Evolutionary conservation across 1,139 yeast genomes (phyloP).

Genomic region (Yamadazyma kanchanaburiensis): DNA sequence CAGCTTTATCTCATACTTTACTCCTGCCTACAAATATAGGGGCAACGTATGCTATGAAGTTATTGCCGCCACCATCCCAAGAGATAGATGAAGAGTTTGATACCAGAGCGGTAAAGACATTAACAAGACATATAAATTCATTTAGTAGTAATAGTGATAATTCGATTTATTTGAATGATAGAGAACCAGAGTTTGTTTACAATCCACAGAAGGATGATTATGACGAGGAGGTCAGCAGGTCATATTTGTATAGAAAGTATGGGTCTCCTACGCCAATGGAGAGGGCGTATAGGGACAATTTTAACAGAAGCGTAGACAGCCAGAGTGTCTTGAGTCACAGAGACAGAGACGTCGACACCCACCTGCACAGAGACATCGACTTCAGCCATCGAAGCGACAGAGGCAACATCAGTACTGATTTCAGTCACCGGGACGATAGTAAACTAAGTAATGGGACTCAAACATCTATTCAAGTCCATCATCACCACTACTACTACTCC

Average conservation of each 20-base stretch:
- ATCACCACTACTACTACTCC: slow-evolving; percentile 16
- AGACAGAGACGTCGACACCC: no score
- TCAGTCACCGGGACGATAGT: no score
- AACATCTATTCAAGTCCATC: slow-evolving; percentile 14
- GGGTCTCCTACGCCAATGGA: slow-evolving; percentile 9
- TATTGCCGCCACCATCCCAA: slow-evolving; percentile 26
- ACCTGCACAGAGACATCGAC: no score
- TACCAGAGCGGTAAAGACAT: slow-evolving; percentile 11
- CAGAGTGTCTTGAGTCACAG: no score
- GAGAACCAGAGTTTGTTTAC: slow-evolving; percentile 18
- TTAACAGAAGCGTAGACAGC: not conserved
- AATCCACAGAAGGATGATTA: slow-evolving; percentile 19
- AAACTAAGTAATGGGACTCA: slow-evolving; percentile 6
- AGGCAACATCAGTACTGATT: no score
- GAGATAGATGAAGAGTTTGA: slow-evolving; percentile 22
- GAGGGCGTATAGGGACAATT: slow-evolving; percentile 15
- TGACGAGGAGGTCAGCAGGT: slow-evolving; percentile 13
- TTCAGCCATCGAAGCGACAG: not conserved
- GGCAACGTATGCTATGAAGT: slow-evolving; percentile 33
- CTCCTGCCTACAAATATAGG: slow-evolving; percentile 38
- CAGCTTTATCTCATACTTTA: slow-evolving; percentile 16
- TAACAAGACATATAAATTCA: slow-evolving; percentile 17
- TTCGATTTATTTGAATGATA: slow-evolving; percentile 15
- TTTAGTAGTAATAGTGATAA: slow-evolving; percentile 19
- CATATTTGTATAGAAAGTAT: slow-evolving; percentile 15